phyloP scores from a whole-genome alignment of 2,329 filamentous ascomycete species.

The Trichoderma sp. region DNA sequence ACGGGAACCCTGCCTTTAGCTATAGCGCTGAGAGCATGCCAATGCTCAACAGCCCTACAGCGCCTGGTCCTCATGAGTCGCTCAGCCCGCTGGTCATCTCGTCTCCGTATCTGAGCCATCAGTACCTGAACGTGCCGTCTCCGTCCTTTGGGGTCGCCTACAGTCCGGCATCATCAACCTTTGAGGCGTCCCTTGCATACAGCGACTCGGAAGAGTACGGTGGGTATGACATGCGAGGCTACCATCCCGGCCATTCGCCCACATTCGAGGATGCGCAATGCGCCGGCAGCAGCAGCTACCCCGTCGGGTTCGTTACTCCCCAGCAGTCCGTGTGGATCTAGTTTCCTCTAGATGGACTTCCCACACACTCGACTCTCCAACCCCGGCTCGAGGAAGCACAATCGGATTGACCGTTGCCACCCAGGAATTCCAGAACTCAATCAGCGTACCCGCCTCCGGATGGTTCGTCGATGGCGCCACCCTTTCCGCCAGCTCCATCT shows the following conservation, averaged over 20 bases:
- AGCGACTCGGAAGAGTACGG: constrained; percentile 60
- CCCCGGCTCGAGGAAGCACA: constrained; percentile 39
- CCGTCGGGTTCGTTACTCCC: constrained; percentile 61
- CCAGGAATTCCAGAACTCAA: constrained; percentile 48
- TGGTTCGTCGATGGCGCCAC: constrained; percentile 38
- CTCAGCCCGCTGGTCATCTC: constrained; percentile 56
- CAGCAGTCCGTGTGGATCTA: constrained; percentile 61
- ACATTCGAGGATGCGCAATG: constrained; percentile 45
- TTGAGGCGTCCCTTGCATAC: constrained; percentile 60
- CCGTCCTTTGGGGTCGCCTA: constrained; percentile 57
- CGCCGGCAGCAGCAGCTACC: constrained; percentile 32
- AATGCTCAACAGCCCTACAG: constrained; percentile 49
- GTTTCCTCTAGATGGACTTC: constrained; percentile 37
- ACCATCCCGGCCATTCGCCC: constrained; percentile 45
- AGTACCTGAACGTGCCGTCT: constrained; percentile 63
- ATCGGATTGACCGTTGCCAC: constrained; percentile 54
- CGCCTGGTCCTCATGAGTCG: constrained; percentile 41
- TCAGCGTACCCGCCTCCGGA: constrained; percentile 45
- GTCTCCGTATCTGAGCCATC: constrained; percentile 52
- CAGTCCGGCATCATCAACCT: constrained; percentile 62
- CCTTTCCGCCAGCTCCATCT: constrained; percentile 41
- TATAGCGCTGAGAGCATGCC: constrained; percentile 64
- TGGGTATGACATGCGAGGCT: constrained; percentile 46
- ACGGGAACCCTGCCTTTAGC: constrained; percentile 58
- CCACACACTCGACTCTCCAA: constrained; percentile 33